phyloP scores from a whole-genome alignment of 306 rosid genomes.

The Cicer cuneatum region DNA sequence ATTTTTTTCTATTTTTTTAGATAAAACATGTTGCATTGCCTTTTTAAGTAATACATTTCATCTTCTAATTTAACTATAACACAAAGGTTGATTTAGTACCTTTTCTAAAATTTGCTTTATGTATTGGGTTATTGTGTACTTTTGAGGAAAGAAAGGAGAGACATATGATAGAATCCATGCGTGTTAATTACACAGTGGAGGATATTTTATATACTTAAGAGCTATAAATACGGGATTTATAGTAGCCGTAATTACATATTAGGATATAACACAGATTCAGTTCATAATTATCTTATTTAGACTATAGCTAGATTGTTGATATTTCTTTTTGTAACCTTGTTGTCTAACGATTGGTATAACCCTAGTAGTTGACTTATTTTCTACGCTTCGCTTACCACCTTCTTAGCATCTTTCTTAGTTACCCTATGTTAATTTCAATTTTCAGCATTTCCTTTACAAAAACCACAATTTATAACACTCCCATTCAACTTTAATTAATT shows the following conservation, averaged over 20 bases:
- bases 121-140: slow-evolving; percentile 16
- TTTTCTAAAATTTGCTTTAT: slow-evolving; percentile 15
- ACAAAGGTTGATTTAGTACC: neutral
- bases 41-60: slow-evolving; percentile 10
- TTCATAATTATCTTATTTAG: neutral
- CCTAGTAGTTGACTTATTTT: neutral
- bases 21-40: slow-evolving; percentile 3
- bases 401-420: neutral
- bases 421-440: neutral
- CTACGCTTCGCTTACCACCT: neutral
- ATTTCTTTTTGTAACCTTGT: neutral
- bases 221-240: neutral
- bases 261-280: neutral
- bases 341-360: neutral
- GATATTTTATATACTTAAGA: neutral
- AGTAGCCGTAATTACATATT: neutral
- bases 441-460: neutral
- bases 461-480: neutral
- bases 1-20: neutral
- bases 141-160: neutral
- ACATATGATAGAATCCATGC: neutral
- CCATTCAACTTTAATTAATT: neutral
- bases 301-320: neutral
- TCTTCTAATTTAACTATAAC: slow-evolving; percentile 28
- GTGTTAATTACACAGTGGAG: neutral